These are phyloP conservation scores for Torrubiella hemipterigena DNA, from an alignment of 2,329 filamentous ascomycete species.

Conservation along the genomic window DNA sequence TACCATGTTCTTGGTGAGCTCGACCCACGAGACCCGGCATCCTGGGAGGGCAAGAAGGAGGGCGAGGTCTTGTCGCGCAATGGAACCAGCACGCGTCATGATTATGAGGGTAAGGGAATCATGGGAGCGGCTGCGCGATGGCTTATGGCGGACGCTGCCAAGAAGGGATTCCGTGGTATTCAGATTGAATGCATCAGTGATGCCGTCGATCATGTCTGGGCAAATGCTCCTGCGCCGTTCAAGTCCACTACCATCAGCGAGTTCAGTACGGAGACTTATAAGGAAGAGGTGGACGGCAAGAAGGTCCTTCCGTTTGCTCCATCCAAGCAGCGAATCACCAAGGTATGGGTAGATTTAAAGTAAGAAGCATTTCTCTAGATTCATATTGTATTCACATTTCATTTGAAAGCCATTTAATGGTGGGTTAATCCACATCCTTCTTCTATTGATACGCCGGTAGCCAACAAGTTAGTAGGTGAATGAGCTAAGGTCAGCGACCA, in stretches of 20 bases:
- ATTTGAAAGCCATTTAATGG: too few species aligned
- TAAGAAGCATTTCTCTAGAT: too few species aligned
- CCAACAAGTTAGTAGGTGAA: too few species aligned
- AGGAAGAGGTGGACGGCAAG: constrained; percentile 6
- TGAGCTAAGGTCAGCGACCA: too few species aligned
- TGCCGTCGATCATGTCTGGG: constrained; percentile 14
- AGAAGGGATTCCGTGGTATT: constrained; percentile 12
- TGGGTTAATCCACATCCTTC: too few species aligned
- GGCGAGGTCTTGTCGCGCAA: constrained; percentile 15
- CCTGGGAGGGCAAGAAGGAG: constrained; percentile 12
- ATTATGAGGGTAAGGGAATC: constrained; percentile 14
- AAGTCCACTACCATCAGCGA: constrained; percentile 6
- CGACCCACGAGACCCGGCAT: constrained; percentile 13
- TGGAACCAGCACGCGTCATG: constrained; percentile 14
- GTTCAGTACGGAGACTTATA: constrained; percentile 6
- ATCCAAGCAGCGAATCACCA: constrained; percentile 6
- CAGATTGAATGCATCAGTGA: constrained; percentile 14
- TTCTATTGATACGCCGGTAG: too few species aligned
- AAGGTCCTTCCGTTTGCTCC: constrained; percentile 6
- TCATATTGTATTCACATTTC: too few species aligned
- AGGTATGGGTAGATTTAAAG: constrained; percentile 6
- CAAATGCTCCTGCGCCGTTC: constrained; percentile 14
- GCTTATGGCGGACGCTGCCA: constrained; percentile 11
- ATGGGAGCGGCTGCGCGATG: constrained; percentile 13
- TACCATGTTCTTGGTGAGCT: neutral